Percentiles rank a stretch among this genome's conserved stretches.
Conservation (phyloP, 257 asterid species). For the Solanum etuberosum region DNA sequence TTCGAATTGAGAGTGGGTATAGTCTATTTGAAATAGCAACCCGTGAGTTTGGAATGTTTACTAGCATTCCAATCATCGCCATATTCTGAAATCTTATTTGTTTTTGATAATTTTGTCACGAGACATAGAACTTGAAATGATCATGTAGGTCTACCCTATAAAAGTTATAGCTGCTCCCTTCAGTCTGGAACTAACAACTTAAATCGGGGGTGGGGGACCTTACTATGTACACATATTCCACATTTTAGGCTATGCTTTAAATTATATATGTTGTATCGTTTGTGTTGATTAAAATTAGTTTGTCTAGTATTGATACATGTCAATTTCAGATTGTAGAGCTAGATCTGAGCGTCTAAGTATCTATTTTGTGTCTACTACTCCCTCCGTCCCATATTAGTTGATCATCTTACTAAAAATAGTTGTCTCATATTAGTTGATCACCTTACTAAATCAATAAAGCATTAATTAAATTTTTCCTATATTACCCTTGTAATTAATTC, state of each 20-base stretch:
- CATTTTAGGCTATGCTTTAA: not conserved
- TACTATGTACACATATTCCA: not conserved
- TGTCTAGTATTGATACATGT: not conserved
- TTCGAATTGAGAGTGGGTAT: not conserved
- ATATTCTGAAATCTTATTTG: not conserved
- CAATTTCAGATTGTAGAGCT: not conserved
- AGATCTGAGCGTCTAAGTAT: not conserved
- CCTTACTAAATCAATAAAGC: not conserved
- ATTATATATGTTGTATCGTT: not conserved
- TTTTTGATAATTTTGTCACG: not conserved
- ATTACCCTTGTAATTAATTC: not conserved
- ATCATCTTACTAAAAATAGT: not conserved
- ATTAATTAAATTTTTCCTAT: not conserved
- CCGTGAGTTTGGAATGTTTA: not conserved
- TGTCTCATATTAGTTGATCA: not conserved
- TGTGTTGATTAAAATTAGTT: not conserved
- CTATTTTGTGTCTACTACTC: not conserved
- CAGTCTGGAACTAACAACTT: not conserved
- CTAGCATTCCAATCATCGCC: not conserved
- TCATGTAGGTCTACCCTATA: not conserved
- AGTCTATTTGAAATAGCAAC: not conserved
- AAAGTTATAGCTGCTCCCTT: not conserved
- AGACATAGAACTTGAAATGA: not conserved
- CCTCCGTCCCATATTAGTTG: not conserved
- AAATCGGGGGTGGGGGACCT: not conserved